A percentile compares a stretch with the other conserved stretches of the same genome.
These are phyloP conservation scores for Claviceps purpurea DNA, from an alignment of 2,329 filamentous ascomycete genomes.

Conservation along the genomic window DNA sequence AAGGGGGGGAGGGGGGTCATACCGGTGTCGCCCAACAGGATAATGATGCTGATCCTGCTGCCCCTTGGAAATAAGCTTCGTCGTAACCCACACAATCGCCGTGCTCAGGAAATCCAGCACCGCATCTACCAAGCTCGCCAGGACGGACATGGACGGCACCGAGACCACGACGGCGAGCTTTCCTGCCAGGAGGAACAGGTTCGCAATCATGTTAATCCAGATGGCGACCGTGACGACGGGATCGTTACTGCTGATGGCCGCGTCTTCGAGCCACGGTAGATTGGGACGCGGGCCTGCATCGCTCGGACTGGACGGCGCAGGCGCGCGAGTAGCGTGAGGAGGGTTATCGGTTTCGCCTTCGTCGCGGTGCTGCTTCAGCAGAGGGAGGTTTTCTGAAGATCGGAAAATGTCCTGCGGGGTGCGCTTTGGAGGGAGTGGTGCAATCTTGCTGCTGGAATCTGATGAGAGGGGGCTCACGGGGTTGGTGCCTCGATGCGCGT, in stretches of 20 bases:
- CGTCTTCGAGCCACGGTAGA: constrained; percentile 60
- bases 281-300: constrained; percentile 33
- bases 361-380: constrained; percentile 36
- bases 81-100: constrained; percentile 68
- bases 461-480: constrained; percentile 16
- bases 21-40: constrained; percentile 58
- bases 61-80: constrained; percentile 50
- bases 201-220: constrained; percentile 71
- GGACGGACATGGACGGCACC: constrained; percentile 68
- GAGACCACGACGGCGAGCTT: constrained; percentile 67
- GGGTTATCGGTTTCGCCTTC: constrained; percentile 18
- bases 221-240: constrained; percentile 77
- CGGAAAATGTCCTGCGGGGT: constrained; percentile 83
- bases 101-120: constrained; percentile 71
- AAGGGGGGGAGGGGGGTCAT: constrained; percentile 8
- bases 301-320: constrained; percentile 6
- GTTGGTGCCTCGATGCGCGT: constrained; percentile 9
- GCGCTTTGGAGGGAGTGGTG: constrained; percentile 46
- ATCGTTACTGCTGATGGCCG: constrained; percentile 56
- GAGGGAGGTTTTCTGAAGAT: constrained; percentile 52
- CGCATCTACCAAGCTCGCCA: constrained; percentile 68
- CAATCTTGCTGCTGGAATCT: constrained; percentile 6
- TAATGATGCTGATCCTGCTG: constrained; percentile 63
- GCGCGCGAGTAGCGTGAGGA: constrained; percentile 21
- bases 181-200: constrained; percentile 57